phyloP scores from a whole-genome alignment of 1,284 basidiomycete genomes.

The Sporisorium exsertum region DNA sequence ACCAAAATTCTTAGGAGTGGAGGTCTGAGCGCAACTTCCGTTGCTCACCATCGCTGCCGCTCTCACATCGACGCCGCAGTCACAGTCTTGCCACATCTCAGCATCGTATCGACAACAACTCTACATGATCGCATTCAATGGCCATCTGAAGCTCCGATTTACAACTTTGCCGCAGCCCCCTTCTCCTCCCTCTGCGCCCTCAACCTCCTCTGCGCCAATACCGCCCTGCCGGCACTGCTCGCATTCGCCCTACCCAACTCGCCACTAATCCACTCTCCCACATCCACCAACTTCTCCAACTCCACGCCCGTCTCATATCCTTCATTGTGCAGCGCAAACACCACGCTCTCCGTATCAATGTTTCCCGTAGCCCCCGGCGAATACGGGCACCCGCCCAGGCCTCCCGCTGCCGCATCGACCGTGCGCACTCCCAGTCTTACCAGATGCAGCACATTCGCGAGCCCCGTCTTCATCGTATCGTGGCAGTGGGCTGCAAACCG shows the following conservation, averaged over 20 bases:
- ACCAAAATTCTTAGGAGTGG: slow-evolving; percentile 8
- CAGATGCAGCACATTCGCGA: slow-evolving; percentile 72
- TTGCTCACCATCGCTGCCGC: background rate
- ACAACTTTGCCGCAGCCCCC: slow-evolving; percentile 19
- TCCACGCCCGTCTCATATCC: slow-evolving; percentile 79
- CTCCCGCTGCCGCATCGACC: slow-evolving; percentile 78
- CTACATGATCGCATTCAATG: background rate
- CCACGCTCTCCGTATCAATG: slow-evolving; percentile 75
- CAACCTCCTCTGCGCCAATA: slow-evolving; percentile 46
- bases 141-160: background rate
- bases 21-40: slow-evolving; percentile 7
- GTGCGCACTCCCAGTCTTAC: slow-evolving; percentile 72
- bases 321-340: slow-evolving; percentile 82
- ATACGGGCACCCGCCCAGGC: slow-evolving; percentile 93
- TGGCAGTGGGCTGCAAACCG: slow-evolving; percentile 77
- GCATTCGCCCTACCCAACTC: slow-evolving; percentile 45
- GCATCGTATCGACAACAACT: background rate
- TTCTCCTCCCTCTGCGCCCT: slow-evolving; percentile 27
- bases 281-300: slow-evolving; percentile 51
- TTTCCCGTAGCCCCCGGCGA: slow-evolving; percentile 79
- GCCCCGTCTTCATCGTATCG: slow-evolving; percentile 87
- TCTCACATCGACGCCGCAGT: background rate
- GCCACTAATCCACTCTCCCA: slow-evolving; percentile 50
- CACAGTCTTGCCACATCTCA: background rate
- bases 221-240: slow-evolving; percentile 51